Conservation (phyloP, 495 filamentous ascomycete genomes). For the Neurospora sp. region DNA sequence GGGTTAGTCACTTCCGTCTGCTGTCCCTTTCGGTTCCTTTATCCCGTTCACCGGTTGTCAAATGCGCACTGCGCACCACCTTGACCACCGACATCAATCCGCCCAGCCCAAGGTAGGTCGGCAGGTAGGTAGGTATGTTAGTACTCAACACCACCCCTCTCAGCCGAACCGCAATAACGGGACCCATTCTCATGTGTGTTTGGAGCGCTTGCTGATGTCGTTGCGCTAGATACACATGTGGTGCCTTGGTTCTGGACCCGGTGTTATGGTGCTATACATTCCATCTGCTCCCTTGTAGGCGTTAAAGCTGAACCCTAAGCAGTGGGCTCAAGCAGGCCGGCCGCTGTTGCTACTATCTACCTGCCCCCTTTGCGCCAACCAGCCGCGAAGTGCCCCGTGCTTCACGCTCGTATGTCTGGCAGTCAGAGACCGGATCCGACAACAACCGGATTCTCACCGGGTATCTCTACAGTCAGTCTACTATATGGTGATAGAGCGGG, state of each 20-base stretch:
- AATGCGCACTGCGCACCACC: not conserved
- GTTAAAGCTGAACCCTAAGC: not conserved
- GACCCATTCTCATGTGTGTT: not conserved
- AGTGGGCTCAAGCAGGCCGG: not conserved
- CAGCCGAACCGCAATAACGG: not conserved
- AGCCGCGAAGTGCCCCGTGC: not conserved
- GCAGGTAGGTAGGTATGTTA: not conserved
- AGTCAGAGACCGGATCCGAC: not conserved
- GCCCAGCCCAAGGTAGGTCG: not conserved
- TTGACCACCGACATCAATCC: not conserved
- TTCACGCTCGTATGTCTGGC: not conserved
- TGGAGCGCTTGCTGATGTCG: not conserved
- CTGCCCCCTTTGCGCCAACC: not conserved
- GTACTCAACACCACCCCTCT: not conserved
- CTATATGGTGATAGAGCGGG: not conserved
- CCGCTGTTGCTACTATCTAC: not conserved
- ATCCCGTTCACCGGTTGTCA: not conserved
- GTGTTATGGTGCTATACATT: not conserved
- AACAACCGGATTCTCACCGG: not conserved
- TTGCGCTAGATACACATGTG: not conserved
- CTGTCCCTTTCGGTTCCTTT: not conserved
- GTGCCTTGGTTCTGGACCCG: not conserved
- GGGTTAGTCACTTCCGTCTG: not conserved
- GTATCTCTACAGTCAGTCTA: not conserved
- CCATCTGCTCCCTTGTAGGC: not conserved